Percentiles rank a stretch among this genome's conserved stretches.
Conservation (phyloP, 176 grass and related monocot genomes). For the Aegilops bicornis region DNA sequence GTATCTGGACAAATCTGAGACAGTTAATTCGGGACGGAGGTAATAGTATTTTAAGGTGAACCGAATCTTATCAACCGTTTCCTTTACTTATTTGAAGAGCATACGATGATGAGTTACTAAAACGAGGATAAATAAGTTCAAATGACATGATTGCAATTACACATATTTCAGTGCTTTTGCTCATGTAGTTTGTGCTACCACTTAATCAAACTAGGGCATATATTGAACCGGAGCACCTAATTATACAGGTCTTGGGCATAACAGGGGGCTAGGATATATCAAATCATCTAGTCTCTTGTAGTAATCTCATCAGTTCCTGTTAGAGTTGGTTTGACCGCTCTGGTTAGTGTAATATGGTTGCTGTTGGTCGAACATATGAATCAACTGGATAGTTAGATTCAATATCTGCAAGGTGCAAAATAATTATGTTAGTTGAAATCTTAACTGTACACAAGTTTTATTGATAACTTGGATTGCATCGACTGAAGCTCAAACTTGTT, state of each 20-base stretch:
- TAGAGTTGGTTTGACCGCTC: background rate
- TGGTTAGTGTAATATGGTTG: background rate
- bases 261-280: background rate
- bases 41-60: background rate
- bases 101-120: background rate
- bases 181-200: background rate
- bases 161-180: background rate
- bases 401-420: conserved; percentile 10
- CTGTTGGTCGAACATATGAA: background rate
- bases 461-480: background rate
- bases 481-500: background rate
- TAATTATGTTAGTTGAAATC: background rate
- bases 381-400: background rate
- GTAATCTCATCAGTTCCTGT: background rate
- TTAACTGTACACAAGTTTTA: background rate
- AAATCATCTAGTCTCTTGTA: background rate
- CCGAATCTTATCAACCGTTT: background rate
- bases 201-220: background rate
- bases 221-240: background rate
- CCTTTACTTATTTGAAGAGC: background rate
- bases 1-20: too few relatives aligned
- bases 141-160: background rate
- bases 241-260: conserved; percentile 5
- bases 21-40: too few relatives aligned
- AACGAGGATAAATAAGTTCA: background rate